Conservation (phyloP, 495 filamentous ascomycete species). For the Aspergillus conjunctus region DNA sequence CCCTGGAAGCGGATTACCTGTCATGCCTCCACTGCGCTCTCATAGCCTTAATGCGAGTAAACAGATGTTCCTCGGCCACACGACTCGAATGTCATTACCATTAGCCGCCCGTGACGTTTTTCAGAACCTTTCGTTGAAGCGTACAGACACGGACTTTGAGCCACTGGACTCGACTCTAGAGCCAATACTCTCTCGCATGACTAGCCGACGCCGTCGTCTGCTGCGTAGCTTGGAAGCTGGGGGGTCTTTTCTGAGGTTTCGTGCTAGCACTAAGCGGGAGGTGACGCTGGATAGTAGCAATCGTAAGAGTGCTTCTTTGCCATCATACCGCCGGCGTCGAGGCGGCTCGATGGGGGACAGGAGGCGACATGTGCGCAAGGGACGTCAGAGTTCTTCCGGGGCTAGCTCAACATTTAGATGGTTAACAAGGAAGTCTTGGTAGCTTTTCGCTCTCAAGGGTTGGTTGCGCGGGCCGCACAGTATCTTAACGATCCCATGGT, state of each 20-base stretch:
- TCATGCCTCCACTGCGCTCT: conserved; percentile 32
- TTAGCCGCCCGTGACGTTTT: conserved; percentile 19
- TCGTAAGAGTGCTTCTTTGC: background rate
- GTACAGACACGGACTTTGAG: conserved; percentile 23
- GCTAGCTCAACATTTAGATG: conserved; percentile 8
- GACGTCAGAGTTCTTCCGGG: background rate
- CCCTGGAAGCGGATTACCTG: conserved; percentile 32
- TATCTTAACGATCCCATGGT: background rate
- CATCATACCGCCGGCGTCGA: background rate
- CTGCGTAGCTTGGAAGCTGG: conserved; percentile 10
- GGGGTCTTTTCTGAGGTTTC: conserved; percentile 15
- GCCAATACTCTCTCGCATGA: conserved; percentile 23
- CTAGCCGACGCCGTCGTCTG: conserved; percentile 12
- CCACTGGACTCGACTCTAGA: conserved; percentile 29
- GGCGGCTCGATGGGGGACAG: background rate
- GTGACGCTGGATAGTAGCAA: conserved; percentile 3
- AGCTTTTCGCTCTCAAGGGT: background rate
- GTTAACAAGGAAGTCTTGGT: conserved; percentile 6
- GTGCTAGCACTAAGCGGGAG: conserved; percentile 2
- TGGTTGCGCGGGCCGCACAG: background rate
- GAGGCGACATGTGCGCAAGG: conserved; percentile 2
- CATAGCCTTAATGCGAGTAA: conserved; percentile 31
- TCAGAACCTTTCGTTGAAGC: conserved; percentile 13
- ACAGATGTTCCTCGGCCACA: conserved; percentile 22
- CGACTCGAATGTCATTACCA: conserved; percentile 22